phyloP scores from a whole-genome alignment of 2,329 filamentous ascomycete genomes.

The Orbilia blumenaviensis region DNA sequence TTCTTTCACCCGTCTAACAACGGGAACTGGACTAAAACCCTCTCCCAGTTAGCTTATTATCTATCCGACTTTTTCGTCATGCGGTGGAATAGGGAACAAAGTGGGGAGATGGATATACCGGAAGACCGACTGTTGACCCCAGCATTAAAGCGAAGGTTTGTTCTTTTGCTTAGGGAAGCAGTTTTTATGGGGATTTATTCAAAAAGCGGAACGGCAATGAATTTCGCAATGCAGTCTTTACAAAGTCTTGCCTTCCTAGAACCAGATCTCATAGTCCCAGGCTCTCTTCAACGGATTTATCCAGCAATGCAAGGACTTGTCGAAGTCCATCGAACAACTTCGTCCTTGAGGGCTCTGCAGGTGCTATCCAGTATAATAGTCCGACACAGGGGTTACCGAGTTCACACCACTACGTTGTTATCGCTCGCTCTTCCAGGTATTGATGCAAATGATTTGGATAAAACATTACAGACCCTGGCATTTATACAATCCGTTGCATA shows the following conservation, averaged over 20 bases:
- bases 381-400: constrained; percentile 92
- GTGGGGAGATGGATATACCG: constrained; percentile 87
- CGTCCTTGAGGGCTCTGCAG: constrained; percentile 88
- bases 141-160: constrained; percentile 86
- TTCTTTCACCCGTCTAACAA: constrained; percentile 99
- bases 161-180: constrained; percentile 86
- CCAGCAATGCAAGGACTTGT: constrained; percentile 95
- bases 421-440: constrained; percentile 93
- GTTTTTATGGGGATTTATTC: constrained; percentile 98
- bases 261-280: constrained; percentile 88
- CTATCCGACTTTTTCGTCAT: constrained; percentile 96
- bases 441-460: constrained; percentile 96
- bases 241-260: constrained; percentile 91
- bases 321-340: constrained; percentile 94
- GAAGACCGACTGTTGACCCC: constrained; percentile 79
- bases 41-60: constrained; percentile 91
- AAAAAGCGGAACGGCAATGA: constrained; percentile 90
- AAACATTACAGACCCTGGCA: constrained; percentile 91
- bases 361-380: constrained; percentile 92
- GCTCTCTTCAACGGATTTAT: constrained; percentile 93
- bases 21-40: constrained; percentile 85
- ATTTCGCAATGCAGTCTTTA: constrained; percentile 87
- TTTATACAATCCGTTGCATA: constrained; percentile 97
- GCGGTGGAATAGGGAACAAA: constrained; percentile 95
- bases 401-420: constrained; percentile 92